A percentile compares a stretch with the other conserved stretches of the same genome.
These are phyloP conservation scores for Kockovaella imperatae DNA, from an alignment of 768 basidiomycete species.

Conservation along the genomic window DNA sequence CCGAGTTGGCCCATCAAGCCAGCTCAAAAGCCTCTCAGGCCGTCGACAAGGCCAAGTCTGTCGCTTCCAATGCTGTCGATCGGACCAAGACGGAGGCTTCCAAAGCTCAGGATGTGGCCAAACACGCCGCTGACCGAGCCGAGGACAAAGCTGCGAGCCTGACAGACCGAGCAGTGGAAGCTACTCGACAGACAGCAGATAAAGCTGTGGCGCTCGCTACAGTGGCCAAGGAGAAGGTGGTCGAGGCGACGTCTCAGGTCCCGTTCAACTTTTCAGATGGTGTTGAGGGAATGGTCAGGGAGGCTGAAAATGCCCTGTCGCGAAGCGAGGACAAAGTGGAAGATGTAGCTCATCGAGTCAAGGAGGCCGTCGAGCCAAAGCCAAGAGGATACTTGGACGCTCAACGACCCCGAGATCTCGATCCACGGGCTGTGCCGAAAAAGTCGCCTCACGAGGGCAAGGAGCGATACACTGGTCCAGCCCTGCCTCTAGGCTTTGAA, in stretches of 20 bases:
- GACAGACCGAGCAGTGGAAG: slow-evolving; percentile 6
- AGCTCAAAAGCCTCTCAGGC: slow-evolving; percentile 1
- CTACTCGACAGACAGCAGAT: slow-evolving; percentile 42
- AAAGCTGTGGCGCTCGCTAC: slow-evolving; percentile 47
- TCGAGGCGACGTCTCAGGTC: slow-evolving; percentile 13
- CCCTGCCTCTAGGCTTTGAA: slow-evolving; percentile 85
- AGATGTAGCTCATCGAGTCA: slow-evolving; percentile 8
- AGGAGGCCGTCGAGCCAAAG: slow-evolving; percentile 13
- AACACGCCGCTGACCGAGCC: slow-evolving; percentile 10
- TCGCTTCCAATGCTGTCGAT: slow-evolving; percentile 15
- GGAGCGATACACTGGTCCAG: slow-evolving; percentile 56
- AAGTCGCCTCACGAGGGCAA: slow-evolving; percentile 31
- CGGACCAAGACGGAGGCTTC: slow-evolving; percentile 4
- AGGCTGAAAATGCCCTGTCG: slow-evolving; percentile 63
- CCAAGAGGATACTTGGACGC: slow-evolving; percentile 24
- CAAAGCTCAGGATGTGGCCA: slow-evolving; percentile 10
- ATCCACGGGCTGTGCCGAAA: slow-evolving; percentile 40
- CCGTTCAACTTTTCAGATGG: slow-evolving; percentile 53
- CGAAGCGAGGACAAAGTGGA: slow-evolving; percentile 9
- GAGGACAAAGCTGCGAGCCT: slow-evolving; percentile 7
- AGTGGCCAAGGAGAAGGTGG: slow-evolving; percentile 29
- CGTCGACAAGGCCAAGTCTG: slow-evolving; percentile 38
- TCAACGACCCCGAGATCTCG: slow-evolving; percentile 39
- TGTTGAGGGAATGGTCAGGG: slow-evolving; percentile 58
- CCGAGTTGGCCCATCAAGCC: slow-evolving; percentile 11